phyloP scores from a whole-genome alignment of 2,329 filamentous ascomycete species.

The Lizonia empirigonia region DNA sequence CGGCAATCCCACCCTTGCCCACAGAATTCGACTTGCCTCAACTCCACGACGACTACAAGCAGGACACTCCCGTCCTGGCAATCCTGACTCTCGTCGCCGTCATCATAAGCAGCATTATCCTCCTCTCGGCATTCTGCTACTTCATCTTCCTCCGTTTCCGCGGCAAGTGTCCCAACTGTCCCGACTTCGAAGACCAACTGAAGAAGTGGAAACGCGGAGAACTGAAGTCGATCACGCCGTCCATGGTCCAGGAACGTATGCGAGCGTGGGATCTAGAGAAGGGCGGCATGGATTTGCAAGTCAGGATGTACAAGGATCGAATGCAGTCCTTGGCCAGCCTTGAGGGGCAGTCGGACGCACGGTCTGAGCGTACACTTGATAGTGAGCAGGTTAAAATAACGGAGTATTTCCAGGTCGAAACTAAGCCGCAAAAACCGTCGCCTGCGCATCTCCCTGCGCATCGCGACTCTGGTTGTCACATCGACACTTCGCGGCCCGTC shows the following conservation, averaged over 20 bases:
- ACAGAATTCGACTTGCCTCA: neutral
- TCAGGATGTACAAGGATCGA: neutral
- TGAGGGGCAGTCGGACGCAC: neutral
- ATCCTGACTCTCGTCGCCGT: neutral
- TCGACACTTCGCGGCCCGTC: neutral
- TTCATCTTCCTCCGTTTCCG: neutral
- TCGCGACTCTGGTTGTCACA: neutral
- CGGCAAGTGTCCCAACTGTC: neutral
- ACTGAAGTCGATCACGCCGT: neutral
- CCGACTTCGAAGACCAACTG: neutral
- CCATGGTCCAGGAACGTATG: neutral
- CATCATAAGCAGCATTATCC: neutral
- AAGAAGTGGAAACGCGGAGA: slow-evolving; percentile 1
- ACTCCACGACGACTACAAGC: too few species aligned
- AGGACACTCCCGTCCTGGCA: neutral
- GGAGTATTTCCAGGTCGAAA: neutral
- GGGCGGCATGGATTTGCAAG: neutral
- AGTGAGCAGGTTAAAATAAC: neutral
- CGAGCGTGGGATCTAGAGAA: neutral
- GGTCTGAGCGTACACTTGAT: neutral
- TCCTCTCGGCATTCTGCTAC: neutral
- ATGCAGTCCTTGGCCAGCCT: neutral
- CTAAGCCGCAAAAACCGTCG: neutral
- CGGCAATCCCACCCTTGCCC: neutral
- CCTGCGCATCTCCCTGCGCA: neutral